These are phyloP conservation scores for Penicillium pancosmium DNA, from an alignment of 495 filamentous ascomycete species.

Conservation along the genomic window DNA sequence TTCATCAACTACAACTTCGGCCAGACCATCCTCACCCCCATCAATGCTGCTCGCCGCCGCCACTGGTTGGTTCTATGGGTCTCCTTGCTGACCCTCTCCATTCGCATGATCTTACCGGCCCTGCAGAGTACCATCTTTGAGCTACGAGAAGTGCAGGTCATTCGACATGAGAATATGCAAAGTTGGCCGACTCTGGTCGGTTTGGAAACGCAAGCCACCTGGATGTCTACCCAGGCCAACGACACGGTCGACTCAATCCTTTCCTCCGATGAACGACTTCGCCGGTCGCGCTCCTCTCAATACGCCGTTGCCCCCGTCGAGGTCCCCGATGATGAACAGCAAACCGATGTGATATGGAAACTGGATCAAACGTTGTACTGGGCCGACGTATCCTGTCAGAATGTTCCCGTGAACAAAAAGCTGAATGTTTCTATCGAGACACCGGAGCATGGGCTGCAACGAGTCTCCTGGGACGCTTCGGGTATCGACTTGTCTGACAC, in stretches of 20 bases:
- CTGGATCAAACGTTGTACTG: slow-evolving; percentile 45
- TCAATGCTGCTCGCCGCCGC: slow-evolving; percentile 36
- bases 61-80: slow-evolving; percentile 44
- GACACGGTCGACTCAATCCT: slow-evolving; percentile 30
- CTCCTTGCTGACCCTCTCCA: slow-evolving; percentile 37
- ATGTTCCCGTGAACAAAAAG: slow-evolving; percentile 24
- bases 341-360: slow-evolving; percentile 36
- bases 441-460: slow-evolving; percentile 16
- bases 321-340: slow-evolving; percentile 27
- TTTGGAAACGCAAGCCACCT: slow-evolving; percentile 34
- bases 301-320: slow-evolving; percentile 44
- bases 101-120: slow-evolving; percentile 43
- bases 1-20: slow-evolving; percentile 51
- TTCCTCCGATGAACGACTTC: slow-evolving; percentile 20
- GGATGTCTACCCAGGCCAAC: slow-evolving; percentile 39
- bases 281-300: slow-evolving; percentile 31
- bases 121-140: slow-evolving; percentile 42
- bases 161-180: slow-evolving; percentile 29
- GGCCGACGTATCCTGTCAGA: slow-evolving; percentile 33
- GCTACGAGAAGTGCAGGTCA: slow-evolving; percentile 33
- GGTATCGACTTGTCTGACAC: slow-evolving; percentile 27
- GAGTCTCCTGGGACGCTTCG: slow-evolving; percentile 36
- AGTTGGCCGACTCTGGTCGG: slow-evolving; percentile 40
- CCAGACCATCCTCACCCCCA: slow-evolving; percentile 43
- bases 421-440: slow-evolving; percentile 30